These are phyloP conservation scores for Anethum foeniculum DNA, from an alignment of 140 eudicot genomes.

Conservation along the genomic window DNA sequence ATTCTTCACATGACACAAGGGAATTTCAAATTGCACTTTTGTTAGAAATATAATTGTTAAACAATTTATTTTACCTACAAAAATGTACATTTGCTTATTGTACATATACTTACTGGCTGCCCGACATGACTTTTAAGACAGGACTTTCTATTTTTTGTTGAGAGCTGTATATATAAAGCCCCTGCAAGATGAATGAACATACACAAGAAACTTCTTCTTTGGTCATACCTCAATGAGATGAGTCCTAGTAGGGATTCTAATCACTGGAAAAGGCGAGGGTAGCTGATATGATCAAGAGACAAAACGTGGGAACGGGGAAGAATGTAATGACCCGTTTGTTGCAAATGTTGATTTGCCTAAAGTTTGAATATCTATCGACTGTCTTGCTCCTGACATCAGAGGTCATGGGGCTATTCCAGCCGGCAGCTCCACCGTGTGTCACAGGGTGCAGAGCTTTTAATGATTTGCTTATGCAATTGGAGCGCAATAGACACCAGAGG, in stretches of 20 bases:
- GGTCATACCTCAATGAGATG: conserved; percentile 7
- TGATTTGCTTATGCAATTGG: conserved; percentile 42
- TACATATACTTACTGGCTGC: too few relatives aligned
- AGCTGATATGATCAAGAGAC: conserved; percentile 55
- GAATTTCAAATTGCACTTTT: too few relatives aligned
- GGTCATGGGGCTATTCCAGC: conserved; percentile 19
- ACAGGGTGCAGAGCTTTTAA: conserved; percentile 55
- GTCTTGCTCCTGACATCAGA: conserved; percentile 21
- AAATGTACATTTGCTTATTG: too few relatives aligned
- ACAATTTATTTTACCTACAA: too few relatives aligned
- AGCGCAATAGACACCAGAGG: conserved; percentile 42
- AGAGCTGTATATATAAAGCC: too few relatives aligned
- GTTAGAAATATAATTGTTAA: too few relatives aligned
- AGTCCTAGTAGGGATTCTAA: conserved; percentile 23
- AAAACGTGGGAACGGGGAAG: conserved; percentile 22
- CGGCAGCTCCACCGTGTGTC: conserved; percentile 30
- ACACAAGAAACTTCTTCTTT: too few relatives aligned
- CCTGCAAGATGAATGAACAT: too few relatives aligned
- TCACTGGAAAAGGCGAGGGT: conserved; percentile 47
- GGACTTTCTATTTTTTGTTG: too few relatives aligned
- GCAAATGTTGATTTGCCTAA: conserved; percentile 23
- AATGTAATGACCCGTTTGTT: conserved; percentile 13
- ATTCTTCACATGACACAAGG: too few relatives aligned
- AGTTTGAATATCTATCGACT: conserved; percentile 19
- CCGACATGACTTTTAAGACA: too few relatives aligned